Percentiles rank a stretch among this genome's conserved stretches.
Conservation (phyloP, 345 rosid genomes). For the Isatis tinctoria region DNA sequence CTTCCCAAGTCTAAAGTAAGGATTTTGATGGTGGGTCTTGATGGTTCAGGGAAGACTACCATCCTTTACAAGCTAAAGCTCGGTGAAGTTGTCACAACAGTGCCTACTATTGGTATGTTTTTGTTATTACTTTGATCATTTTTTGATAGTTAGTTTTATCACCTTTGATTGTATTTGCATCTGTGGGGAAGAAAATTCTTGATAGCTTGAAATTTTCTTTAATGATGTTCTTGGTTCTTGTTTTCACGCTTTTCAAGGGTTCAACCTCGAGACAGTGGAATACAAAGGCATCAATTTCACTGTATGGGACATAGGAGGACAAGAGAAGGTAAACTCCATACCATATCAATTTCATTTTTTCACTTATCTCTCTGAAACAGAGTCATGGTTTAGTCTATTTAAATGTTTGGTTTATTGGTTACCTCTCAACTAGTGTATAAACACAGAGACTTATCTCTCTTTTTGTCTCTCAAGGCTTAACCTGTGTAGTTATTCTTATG, state of each 20-base stretch:
- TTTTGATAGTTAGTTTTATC: neutral
- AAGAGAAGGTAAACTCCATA: conserved; percentile 44
- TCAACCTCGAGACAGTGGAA: conserved; percentile 63
- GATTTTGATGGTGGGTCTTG: conserved; percentile 71
- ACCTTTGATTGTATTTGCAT: neutral
- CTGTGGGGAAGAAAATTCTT: neutral
- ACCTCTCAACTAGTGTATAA: neutral
- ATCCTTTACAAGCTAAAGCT: conserved; percentile 67
- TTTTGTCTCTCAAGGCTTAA: neutral
- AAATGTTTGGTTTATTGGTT: neutral
- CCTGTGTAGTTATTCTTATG: neutral
- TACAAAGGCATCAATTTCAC: conserved; percentile 51
- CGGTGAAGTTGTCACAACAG: conserved; percentile 54
- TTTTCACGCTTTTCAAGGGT: conserved; percentile 37
- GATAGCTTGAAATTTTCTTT: neutral
- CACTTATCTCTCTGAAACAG: neutral
- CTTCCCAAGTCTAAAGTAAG: conserved; percentile 32
- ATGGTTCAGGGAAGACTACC: conserved; percentile 69
- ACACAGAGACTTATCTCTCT: neutral
- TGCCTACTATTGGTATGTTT: conserved; percentile 42
- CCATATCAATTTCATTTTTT: neutral
- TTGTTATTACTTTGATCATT: neutral
- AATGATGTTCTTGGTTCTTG: neutral
- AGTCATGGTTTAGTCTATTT: neutral
- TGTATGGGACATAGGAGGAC: conserved; percentile 79